Evolutionary conservation across 129 eudicot genomes (phyloP).

Genomic region (carrot (Daucus carota)): DH1_v3.0 NC_030387.2:7201501-7202000

Average conservation of each 20-base stretch:
- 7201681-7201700: neutral
- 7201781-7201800: constrained; percentile 87
- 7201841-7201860: constrained; percentile 57
- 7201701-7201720: neutral
- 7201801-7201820: constrained; percentile 97
- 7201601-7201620: neutral
- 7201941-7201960: neutral
- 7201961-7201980: neutral
- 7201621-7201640: neutral
- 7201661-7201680: neutral
- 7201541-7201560: neutral
- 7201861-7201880: constrained; percentile 70
- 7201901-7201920: neutral
- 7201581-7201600: neutral
- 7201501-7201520: neutral
- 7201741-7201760: constrained; percentile 44
- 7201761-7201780: constrained; percentile 52
- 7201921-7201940: neutral
- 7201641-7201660: neutral
- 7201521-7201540: neutral
- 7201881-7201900: neutral
- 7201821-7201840: constrained; percentile 82
- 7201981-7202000: neutral
- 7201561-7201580: neutral
- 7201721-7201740: constrained; percentile 2